phyloP scores from a whole-genome alignment of 768 basidiomycete genomes.

The Flagelloscypha sp. region DNA sequence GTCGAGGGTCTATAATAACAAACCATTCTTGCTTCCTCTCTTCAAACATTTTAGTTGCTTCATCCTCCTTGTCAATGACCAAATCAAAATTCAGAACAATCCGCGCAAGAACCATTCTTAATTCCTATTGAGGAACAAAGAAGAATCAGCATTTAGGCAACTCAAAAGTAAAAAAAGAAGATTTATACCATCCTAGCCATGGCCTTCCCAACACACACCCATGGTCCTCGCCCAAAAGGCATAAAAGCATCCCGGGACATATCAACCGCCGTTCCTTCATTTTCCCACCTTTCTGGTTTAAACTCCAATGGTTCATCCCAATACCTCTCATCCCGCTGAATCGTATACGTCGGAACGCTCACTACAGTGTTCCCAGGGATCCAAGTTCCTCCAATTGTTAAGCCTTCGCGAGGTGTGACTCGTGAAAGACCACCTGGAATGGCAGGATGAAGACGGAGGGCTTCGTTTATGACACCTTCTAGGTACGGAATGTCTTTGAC shows the following conservation, averaged over 20 bases:
- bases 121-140: too few relatives aligned
- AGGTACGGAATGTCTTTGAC: slow-evolving; percentile 37
- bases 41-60: too few relatives aligned
- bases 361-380: neutral
- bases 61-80: too few relatives aligned
- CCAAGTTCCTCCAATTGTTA: neutral
- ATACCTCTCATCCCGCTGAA: slow-evolving; percentile 1
- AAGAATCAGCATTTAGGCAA: too few relatives aligned
- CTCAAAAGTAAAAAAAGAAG: too few relatives aligned
- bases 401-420: slow-evolving; percentile 1
- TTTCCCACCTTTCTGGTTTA: slow-evolving; percentile 17
- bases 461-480: slow-evolving; percentile 36
- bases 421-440: slow-evolving; percentile 1
- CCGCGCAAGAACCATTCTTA: too few relatives aligned
- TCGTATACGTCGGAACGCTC: slow-evolving; percentile 1
- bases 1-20: too few relatives aligned
- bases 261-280: neutral
- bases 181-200: slow-evolving; percentile 1
- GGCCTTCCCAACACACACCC: slow-evolving; percentile 1
- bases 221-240: neutral
- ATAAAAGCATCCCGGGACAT: slow-evolving; percentile 1
- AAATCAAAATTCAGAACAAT: too few relatives aligned
- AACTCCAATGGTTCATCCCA: slow-evolving; percentile 14
- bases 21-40: too few relatives aligned
- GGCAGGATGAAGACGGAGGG: slow-evolving; percentile 31